These are phyloP conservation scores for Candida silvicultrix DNA, from an alignment of 805 yeast genomes.

Conservation along the genomic window DNA sequence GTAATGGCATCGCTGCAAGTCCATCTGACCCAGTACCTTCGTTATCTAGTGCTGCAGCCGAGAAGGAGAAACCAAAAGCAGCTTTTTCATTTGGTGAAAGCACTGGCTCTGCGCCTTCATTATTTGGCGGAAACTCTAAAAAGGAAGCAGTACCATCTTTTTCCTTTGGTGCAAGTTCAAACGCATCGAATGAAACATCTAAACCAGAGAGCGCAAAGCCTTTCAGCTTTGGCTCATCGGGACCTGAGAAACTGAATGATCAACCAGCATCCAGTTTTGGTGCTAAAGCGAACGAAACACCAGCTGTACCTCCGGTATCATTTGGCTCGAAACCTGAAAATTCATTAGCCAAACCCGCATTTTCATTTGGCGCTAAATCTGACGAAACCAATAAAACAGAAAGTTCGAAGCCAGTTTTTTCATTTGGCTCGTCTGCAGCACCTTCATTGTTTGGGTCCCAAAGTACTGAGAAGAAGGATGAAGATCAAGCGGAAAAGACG, in stretches of 20 bases:
- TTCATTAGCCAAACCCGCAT: conserved; percentile 1
- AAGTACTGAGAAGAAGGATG: background rate
- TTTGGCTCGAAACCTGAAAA: background rate
- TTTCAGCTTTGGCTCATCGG: too few species aligned
- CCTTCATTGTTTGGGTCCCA: conserved; percentile 3
- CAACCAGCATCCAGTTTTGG: conserved; percentile 5
- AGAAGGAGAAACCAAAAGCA: background rate
- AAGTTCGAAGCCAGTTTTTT: conserved; percentile 2
- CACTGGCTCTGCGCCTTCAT: too few species aligned
- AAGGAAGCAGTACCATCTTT: background rate
- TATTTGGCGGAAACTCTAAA: background rate
- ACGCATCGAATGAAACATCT: background rate
- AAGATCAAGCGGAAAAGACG: conserved; percentile 6
- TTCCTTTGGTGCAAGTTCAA: background rate
- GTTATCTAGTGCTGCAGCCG: too few species aligned
- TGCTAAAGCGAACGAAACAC: background rate
- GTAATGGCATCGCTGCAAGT: too few species aligned
- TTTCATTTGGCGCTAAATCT: background rate
- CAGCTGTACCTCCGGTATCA: background rate
- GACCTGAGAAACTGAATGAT: background rate
- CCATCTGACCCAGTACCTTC: too few species aligned
- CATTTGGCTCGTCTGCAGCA: conserved; percentile 4
- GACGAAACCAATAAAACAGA: background rate
- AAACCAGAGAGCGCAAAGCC: background rate
- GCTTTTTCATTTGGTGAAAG: background rate